Evolutionary conservation across 2,329 filamentous ascomycete genomes (phyloP).

Genomic region (Hypomyces rosellus): DNA sequence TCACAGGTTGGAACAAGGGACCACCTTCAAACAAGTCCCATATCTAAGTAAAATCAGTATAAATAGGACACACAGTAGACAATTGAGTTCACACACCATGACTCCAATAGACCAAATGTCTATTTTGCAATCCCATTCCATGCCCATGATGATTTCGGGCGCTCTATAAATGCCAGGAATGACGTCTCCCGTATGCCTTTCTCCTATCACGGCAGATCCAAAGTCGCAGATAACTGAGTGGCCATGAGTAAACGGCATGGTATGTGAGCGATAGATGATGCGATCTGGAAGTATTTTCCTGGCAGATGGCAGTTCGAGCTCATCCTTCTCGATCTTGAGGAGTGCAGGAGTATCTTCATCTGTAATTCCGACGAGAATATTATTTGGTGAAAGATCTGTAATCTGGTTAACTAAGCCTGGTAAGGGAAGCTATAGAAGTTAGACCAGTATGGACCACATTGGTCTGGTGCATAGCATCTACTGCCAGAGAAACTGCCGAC

Average conservation of each 20-base stretch:
- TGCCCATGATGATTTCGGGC: constrained; percentile 28
- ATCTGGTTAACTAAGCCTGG: not conserved
- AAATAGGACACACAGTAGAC: too few relatives aligned
- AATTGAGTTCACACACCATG: constrained; percentile 19
- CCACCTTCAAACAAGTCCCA: too few relatives aligned
- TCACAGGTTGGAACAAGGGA: too few relatives aligned
- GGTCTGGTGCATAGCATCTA: too few relatives aligned
- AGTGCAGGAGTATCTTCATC: constrained; percentile 11
- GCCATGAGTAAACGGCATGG: constrained; percentile 18
- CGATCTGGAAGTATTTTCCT: constrained; percentile 23
- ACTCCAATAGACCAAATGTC: constrained; percentile 30
- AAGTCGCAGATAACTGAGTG: constrained; percentile 24
- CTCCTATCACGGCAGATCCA: constrained; percentile 22
- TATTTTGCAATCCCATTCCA: constrained; percentile 28
- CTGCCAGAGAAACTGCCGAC: too few relatives aligned
- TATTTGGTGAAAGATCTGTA: constrained; percentile 22
- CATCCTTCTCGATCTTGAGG: constrained; percentile 10
- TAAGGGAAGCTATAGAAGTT: too few relatives aligned
- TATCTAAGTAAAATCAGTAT: too few relatives aligned
- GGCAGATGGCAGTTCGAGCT: constrained; percentile 15
- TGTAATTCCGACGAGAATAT: constrained; percentile 19
- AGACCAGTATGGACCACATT: too few relatives aligned
- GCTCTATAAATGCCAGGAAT: constrained; percentile 29
- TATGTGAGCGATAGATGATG: constrained; percentile 22
- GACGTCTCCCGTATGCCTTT: constrained; percentile 22